Conservation (phyloP, 352 stramenopile species). For the Saprolegnia parasitica region DNA sequence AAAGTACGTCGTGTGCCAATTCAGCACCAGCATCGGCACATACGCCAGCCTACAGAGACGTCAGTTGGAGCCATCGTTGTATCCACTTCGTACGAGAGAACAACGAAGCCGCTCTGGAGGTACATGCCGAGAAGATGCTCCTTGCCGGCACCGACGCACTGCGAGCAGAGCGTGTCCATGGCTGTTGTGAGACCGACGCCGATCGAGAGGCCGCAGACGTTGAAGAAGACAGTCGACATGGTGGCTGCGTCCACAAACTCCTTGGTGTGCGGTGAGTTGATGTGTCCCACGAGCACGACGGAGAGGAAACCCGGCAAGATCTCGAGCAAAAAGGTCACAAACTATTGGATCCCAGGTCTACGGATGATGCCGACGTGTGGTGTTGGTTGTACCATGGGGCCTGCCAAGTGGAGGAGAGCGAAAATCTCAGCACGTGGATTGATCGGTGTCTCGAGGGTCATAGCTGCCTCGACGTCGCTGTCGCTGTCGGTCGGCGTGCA, state of each 20-base stretch:
- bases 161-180: slow-evolving; percentile 84
- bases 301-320: slow-evolving; percentile 21
- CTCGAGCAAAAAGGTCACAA: slow-evolving; percentile 15
- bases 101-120: slow-evolving; percentile 66
- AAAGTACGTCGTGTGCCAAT: slow-evolving; percentile 23
- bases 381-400: slow-evolving; percentile 8
- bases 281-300: slow-evolving; percentile 58
- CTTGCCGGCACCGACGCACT: slow-evolving; percentile 73
- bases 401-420: slow-evolving; percentile 9
- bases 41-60: slow-evolving; percentile 13
- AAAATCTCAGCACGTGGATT: not conserved
- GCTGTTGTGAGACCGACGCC: slow-evolving; percentile 75
- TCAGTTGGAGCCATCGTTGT: too few species aligned
- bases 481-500: too few species aligned
- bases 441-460: not conserved
- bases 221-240: slow-evolving; percentile 73
- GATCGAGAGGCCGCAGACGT: slow-evolving; percentile 67
- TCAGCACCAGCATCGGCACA: slow-evolving; percentile 11
- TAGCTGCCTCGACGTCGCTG: not conserved
- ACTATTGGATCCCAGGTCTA: slow-evolving; percentile 1
- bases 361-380: too few species aligned
- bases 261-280: slow-evolving; percentile 47
- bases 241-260: slow-evolving; percentile 64
- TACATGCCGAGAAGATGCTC: slow-evolving; percentile 75
- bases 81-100: slow-evolving; percentile 34